Percentiles rank a stretch among this genome's conserved stretches.
Evolutionary conservation across 495 filamentous ascomycete species (phyloP).

Genomic region (Neurospora tetrasperma): DNA sequence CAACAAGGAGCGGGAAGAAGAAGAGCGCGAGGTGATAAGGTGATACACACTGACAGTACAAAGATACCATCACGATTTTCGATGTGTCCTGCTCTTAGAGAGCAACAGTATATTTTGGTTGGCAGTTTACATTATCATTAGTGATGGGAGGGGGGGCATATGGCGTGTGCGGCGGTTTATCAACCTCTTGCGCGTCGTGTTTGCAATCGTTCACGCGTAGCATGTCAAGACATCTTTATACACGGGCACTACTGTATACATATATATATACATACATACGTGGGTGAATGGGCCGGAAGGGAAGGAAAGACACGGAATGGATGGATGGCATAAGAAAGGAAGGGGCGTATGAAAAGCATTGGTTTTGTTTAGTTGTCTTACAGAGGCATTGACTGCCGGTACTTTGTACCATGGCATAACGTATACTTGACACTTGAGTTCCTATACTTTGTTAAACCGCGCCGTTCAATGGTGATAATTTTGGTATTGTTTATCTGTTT

Average conservation of each 20-base stretch:
- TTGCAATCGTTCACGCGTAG: neutral
- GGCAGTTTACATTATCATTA: neutral
- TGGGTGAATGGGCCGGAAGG: neutral
- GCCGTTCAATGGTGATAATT: neutral
- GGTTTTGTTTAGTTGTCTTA: neutral
- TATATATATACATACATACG: neutral
- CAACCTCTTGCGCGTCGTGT: neutral
- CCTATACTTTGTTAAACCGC: neutral
- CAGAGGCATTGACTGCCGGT: neutral
- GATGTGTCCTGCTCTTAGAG: too few species aligned
- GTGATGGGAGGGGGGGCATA: neutral
- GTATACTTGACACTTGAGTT: neutral
- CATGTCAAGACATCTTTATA: neutral
- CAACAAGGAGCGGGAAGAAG: constrained; percentile 14
- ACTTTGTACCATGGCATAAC: neutral
- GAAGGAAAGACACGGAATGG: neutral
- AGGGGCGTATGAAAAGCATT: neutral
- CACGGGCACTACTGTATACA: neutral
- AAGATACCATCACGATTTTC: too few species aligned
- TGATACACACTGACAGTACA: too few species aligned
- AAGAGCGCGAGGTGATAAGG: constrained; percentile 1
- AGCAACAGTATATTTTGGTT: too few species aligned
- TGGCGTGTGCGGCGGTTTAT: neutral
- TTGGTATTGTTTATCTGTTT: neutral
- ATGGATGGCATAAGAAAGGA: neutral